Conservation (phyloP, 2,329 filamentous ascomycete genomes). For the Fusarium sp. region DNA sequence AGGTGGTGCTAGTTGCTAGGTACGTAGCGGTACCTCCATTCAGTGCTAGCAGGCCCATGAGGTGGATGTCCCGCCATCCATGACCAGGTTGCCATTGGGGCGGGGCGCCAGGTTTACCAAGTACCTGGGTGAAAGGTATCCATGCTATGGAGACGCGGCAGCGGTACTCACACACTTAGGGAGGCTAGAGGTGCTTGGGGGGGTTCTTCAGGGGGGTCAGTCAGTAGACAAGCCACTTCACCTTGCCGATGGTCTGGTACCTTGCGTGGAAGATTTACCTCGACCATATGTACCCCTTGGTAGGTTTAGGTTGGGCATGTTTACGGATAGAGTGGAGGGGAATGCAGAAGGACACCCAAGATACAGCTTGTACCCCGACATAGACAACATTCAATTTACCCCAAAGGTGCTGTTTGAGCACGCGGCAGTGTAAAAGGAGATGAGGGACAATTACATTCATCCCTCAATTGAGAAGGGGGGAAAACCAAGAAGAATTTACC, state of each 20-base stretch:
- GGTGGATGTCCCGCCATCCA: conserved; percentile 27
- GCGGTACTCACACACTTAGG: conserved; percentile 40
- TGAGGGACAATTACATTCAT: neutral
- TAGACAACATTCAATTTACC: conserved; percentile 6
- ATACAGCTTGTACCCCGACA: conserved; percentile 4
- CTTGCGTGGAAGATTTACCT: conserved; percentile 39
- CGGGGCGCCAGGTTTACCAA: conserved; percentile 46
- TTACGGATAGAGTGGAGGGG: conserved; percentile 36
- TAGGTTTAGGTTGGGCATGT: conserved; percentile 32
- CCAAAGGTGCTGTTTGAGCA: conserved; percentile 11
- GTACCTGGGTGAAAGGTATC: conserved; percentile 44
- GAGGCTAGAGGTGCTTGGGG: conserved; percentile 37
- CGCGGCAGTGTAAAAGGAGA: conserved; percentile 26
- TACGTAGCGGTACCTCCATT: conserved; percentile 31
- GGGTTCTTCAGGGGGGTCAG: conserved; percentile 32
- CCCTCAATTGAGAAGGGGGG: conserved; percentile 11
- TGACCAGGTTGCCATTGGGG: conserved; percentile 34
- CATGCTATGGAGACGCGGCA: conserved; percentile 42
- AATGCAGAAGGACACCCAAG: conserved; percentile 38
- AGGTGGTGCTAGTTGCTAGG: conserved; percentile 11
- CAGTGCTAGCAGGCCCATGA: conserved; percentile 38
- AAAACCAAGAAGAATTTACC: conserved; percentile 12
- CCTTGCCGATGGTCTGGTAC: conserved; percentile 30
- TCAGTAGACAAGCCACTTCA: conserved; percentile 42
- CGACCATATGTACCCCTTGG: conserved; percentile 26